Evolutionary conservation across 2,329 filamentous ascomycete species (phyloP), one percentile per base, ranked within the genome.

Genomic region (Beauveria pseudobassiana): DNA sequence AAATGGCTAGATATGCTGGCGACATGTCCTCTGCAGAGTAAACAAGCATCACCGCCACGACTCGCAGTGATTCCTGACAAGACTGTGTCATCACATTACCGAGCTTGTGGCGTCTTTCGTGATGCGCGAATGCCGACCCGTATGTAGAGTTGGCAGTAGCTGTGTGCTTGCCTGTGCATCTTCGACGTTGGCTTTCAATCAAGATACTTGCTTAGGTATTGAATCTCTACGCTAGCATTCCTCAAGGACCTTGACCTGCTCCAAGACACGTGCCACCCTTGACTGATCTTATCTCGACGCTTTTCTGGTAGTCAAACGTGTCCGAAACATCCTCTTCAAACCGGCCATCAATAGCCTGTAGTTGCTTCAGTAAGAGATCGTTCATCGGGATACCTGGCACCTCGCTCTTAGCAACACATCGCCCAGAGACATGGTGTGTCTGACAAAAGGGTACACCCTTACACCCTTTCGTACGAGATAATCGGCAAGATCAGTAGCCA

Each of bases 291-390:
- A 88, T 81, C 80, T 96, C 90, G 5, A 95, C 90, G 63, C 87
- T 89, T 45, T 7, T 84, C 76, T 96, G 87, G 70, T 95, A 96
- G 75, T 96, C 83, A 71, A 96, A 89, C 28, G 84, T 84, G 53
- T 84, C 77, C 52, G 82, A 74, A 46, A 96, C 84, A 71, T 95
- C 90, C 63, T 86, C 80, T 34, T 83, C 86, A 65, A 96, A 90
- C 56, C 89, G 81, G 1, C 74, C 69, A 66, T 93, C 89, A 3
- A 96, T 82, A 5, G 74, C 79, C 76, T 88, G 80, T 58, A 93
- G 75, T 69, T 92, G 83, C 72, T 86, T 81, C 50, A 87, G 76
- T 0, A 79, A 82, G 48, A 93, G 78, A 69, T 89, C 78, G 69
- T 91, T 86, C 84, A 92, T 92, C 8, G 86, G 82, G 5, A 82